phyloP scores from a whole-genome alignment of 2,329 filamentous ascomycete species.

The Ophiostoma sp. region DNA sequence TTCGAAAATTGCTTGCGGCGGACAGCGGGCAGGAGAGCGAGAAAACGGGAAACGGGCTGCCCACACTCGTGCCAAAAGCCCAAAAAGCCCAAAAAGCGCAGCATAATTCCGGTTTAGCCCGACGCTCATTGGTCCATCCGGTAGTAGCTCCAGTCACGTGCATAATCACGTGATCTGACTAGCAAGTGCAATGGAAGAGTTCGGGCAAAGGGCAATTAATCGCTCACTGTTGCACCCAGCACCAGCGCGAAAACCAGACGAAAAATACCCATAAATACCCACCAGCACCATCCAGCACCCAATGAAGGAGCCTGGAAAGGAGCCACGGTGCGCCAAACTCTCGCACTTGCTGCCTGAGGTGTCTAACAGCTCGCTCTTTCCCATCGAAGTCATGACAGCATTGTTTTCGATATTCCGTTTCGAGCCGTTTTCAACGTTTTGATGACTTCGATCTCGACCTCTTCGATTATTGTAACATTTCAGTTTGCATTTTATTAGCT shows the following conservation, averaged over 20 bases:
- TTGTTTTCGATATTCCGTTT: neutral
- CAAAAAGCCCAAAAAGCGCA: constrained; percentile 14
- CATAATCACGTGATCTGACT: constrained; percentile 20
- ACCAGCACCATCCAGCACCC: neutral
- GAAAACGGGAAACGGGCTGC: constrained; percentile 19
- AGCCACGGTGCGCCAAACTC: neutral
- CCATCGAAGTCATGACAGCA: neutral
- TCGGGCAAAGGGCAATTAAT: constrained; percentile 30
- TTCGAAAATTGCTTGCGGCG: constrained; percentile 25
- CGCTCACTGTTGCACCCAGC: constrained; percentile 24
- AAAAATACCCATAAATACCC: constrained; percentile 7
- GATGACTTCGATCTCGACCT: neutral
- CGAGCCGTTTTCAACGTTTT: neutral
- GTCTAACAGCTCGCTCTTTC: neutral
- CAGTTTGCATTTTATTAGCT: neutral
- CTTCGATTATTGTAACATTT: neutral
- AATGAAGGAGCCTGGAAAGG: neutral
- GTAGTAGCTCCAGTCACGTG: constrained; percentile 24
- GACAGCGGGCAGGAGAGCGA: constrained; percentile 28
- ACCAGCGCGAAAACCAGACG: neutral
- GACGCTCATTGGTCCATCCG: constrained; percentile 33
- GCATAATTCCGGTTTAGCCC: constrained; percentile 34
- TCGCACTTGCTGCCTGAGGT: constrained; percentile 11
- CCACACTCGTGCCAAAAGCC: neutral
- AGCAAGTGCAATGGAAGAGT: neutral